Conservation (phyloP, 2,329 filamentous ascomycete genomes). For the Teratosphaeria gauchensis region DNA sequence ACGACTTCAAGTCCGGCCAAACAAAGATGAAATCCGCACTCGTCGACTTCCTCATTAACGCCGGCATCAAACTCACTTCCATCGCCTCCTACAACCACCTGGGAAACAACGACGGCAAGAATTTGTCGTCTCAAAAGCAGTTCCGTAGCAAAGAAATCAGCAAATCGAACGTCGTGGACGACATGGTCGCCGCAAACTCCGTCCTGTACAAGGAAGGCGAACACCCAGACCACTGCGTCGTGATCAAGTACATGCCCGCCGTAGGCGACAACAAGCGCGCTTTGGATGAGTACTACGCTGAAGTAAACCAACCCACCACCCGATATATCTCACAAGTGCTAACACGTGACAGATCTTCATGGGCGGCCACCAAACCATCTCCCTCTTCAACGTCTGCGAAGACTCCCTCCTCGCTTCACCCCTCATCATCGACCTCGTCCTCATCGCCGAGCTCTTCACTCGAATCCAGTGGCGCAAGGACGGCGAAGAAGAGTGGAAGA, state of each 20-base stretch:
- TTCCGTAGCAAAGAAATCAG: constrained; percentile 99
- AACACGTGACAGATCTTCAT: constrained; percentile 62
- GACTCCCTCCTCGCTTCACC: constrained; percentile 93
- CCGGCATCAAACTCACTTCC: constrained; percentile 95
- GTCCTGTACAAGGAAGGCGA: constrained; percentile 86
- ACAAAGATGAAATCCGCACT: constrained; percentile 99
- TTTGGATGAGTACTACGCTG: constrained; percentile 96
- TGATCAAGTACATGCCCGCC: constrained; percentile 99
- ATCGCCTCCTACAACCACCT: constrained; percentile 99
- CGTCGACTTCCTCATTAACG: constrained; percentile 96
- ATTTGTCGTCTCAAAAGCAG: constrained; percentile 92
- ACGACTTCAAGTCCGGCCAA: constrained; percentile 99
- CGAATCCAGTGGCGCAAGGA: constrained; percentile 78
- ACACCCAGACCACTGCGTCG: constrained; percentile 95
- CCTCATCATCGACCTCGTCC: constrained; percentile 89
- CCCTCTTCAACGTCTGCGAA: constrained; percentile 97
- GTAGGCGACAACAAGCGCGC: constrained; percentile 99
- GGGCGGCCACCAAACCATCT: constrained; percentile 96
- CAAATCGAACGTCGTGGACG: constrained; percentile 98
- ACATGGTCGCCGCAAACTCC: constrained; percentile 95
- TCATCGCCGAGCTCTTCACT: constrained; percentile 96
- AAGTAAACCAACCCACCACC: constrained; percentile 30
- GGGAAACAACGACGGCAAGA: constrained; percentile 99
- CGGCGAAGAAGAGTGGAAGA: constrained; percentile 62
- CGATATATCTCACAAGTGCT: background rate